Evolutionary conservation across 2,329 filamentous ascomycete genomes (phyloP).

Genomic region (Xylariaceae sp.): DNA sequence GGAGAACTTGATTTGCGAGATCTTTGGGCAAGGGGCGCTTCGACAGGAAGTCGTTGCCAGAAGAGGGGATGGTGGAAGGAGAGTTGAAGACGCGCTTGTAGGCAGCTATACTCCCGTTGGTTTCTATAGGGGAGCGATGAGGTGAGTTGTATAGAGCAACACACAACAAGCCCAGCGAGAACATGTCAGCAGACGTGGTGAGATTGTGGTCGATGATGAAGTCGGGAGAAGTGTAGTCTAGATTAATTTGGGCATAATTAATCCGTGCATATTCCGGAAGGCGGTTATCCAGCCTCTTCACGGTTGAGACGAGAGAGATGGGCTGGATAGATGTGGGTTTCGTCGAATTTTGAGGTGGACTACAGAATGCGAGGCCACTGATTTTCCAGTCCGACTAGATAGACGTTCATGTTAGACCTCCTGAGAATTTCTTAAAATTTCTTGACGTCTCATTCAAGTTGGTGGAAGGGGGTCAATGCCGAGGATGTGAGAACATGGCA

Average conservation of each 20-base stretch:
- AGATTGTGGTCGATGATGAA: slow-evolving; percentile 89
- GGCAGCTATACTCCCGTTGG: slow-evolving; percentile 70
- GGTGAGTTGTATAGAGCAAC: slow-evolving; percentile 93
- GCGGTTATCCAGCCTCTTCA: slow-evolving; percentile 73
- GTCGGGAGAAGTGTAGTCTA: slow-evolving; percentile 92
- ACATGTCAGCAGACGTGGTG: slow-evolving; percentile 81
- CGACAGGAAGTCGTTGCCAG: slow-evolving; percentile 77
- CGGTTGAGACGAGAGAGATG: slow-evolving; percentile 73
- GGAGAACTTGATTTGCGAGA: slow-evolving; percentile 68
- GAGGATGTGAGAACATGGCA: not conserved
- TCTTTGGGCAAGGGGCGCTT: slow-evolving; percentile 75
- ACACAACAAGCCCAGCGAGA: slow-evolving; percentile 83
- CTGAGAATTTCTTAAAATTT: not conserved
- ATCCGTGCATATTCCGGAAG: slow-evolving; percentile 79
- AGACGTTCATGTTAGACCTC: slow-evolving; percentile 27
- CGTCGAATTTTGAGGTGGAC: slow-evolving; percentile 69
- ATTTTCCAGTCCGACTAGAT: slow-evolving; percentile 92
- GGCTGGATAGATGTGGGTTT: slow-evolving; percentile 71
- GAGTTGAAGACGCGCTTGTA: slow-evolving; percentile 82
- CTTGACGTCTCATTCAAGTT: too few relatives aligned
- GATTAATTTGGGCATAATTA: slow-evolving; percentile 78
- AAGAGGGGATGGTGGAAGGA: slow-evolving; percentile 70
- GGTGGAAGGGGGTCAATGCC: not conserved
- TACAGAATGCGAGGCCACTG: slow-evolving; percentile 85
- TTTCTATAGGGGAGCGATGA: slow-evolving; percentile 78